Percentiles rank a stretch among this genome's conserved stretches.
Conservation (phyloP, 495 filamentous ascomycete genomes). For the Niebla homalea region DNA sequence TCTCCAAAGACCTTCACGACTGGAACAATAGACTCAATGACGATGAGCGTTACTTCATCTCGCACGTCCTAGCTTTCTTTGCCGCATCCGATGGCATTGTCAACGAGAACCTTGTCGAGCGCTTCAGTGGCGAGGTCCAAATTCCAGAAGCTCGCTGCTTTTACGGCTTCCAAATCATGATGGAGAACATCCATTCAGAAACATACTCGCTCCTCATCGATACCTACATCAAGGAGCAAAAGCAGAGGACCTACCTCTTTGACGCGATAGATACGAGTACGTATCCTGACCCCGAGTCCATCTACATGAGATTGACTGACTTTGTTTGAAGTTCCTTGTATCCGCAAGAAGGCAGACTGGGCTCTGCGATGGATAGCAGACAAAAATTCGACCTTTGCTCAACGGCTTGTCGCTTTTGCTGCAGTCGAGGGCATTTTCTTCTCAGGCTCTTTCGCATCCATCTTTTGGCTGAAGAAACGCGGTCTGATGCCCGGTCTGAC, state of each 20-base stretch:
- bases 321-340: conserved; percentile 62
- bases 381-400: conserved; percentile 82
- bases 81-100: conserved; percentile 99
- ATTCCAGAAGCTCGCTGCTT: conserved; percentile 97
- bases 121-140: conserved; percentile 95
- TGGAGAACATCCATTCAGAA: conserved; percentile 99
- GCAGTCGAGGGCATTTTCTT: conserved; percentile 99
- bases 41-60: conserved; percentile 96
- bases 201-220: conserved; percentile 99
- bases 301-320: conserved; percentile 19
- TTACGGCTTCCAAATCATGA: conserved; percentile 99
- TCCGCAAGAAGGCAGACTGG: conserved; percentile 97
- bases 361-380: conserved; percentile 90
- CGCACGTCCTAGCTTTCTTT: conserved; percentile 97
- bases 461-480: conserved; percentile 99
- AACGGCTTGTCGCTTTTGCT: conserved; percentile 92
- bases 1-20: conserved; percentile 96
- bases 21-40: conserved; percentile 97
- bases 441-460: conserved; percentile 95
- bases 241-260: conserved; percentile 89
- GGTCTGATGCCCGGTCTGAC: conserved; percentile 96
- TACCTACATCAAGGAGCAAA: conserved; percentile 98
- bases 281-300: conserved; percentile 14
- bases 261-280: conserved; percentile 95
- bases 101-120: conserved; percentile 98